These are phyloP conservation scores for Chrysanthemum lavandulifolium DNA, from an alignment of 129 eudicot genomes.

Conservation along the genomic window DNA sequence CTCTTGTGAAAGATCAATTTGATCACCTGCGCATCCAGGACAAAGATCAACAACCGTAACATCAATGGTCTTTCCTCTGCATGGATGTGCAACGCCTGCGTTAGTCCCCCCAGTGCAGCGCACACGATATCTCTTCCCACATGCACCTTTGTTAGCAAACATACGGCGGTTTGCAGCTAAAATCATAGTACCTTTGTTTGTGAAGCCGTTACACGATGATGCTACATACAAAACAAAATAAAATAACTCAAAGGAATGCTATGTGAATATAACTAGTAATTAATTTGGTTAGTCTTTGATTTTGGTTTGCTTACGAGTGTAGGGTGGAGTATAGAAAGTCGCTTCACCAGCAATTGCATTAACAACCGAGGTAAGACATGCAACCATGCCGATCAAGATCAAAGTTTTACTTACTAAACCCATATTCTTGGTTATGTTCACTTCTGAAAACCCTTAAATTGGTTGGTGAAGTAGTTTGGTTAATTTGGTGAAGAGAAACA, in stretches of 20 bases:
- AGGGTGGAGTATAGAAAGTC: conserved; percentile 42
- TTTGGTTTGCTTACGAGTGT: conserved; percentile 34
- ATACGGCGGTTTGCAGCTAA: conserved; percentile 20
- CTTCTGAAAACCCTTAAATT: background rate
- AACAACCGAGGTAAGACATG: conserved; percentile 36
- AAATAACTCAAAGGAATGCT: background rate
- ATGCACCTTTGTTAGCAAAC: conserved; percentile 20
- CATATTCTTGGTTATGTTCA: background rate
- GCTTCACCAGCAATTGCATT: conserved; percentile 44
- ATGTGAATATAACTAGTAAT: background rate
- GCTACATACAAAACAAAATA: conserved; percentile 8
- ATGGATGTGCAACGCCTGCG: conserved; percentile 32
- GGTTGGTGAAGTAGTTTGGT: conserved; percentile 1
- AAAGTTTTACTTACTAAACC: conserved; percentile 17
- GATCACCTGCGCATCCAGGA: conserved; percentile 38
- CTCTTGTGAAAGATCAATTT: conserved; percentile 45
- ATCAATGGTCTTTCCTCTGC: conserved; percentile 26
- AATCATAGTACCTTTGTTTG: conserved; percentile 20
- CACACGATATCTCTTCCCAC: conserved; percentile 25
- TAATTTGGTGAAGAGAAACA: conserved; percentile 11
- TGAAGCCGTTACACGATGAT: conserved; percentile 26
- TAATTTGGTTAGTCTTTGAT: background rate
- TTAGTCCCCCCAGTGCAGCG: conserved; percentile 24
- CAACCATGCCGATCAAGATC: conserved; percentile 21
- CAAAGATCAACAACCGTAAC: conserved; percentile 48